These are phyloP conservation scores for Trichoderma asperelloides DNA, from an alignment of 495 filamentous ascomycete genomes.

Conservation along the genomic window DNA sequence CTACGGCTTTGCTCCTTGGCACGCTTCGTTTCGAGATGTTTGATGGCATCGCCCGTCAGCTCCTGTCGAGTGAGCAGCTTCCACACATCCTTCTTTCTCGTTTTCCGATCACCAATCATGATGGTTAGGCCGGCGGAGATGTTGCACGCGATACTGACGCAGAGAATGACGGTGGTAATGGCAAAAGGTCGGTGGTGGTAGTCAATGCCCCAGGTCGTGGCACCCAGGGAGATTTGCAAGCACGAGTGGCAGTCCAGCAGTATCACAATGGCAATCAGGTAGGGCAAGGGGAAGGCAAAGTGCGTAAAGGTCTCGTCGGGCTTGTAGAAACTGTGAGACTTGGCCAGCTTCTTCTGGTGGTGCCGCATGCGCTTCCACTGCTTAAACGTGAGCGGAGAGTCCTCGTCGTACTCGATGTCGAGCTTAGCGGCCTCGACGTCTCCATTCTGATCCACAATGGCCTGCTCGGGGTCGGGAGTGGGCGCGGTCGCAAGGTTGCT, in stretches of 20 bases:
- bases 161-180: conserved; percentile 68
- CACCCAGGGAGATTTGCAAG: conserved; percentile 66
- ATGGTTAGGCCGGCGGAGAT: conserved; percentile 64
- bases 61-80: conserved; percentile 65
- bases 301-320: conserved; percentile 76
- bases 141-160: conserved; percentile 65
- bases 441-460: not conserved
- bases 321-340: conserved; percentile 76
- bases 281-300: conserved; percentile 62
- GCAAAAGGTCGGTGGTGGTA: conserved; percentile 55
- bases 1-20: conserved; percentile 27
- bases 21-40: conserved; percentile 57
- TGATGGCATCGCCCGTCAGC: conserved; percentile 62
- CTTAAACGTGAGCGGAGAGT: conserved; percentile 36
- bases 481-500: conserved; percentile 2
- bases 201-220: conserved; percentile 64
- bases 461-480: conserved; percentile 9
- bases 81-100: conserved; percentile 74
- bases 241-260: conserved; percentile 67
- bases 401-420: conserved; percentile 20
- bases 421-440: conserved; percentile 35
- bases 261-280: conserved; percentile 61
- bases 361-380: conserved; percentile 58
- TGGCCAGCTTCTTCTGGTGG: conserved; percentile 66
- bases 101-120: conserved; percentile 57